These are phyloP conservation scores for Apiospora phragmitis DNA, from an alignment of 2,329 filamentous ascomycete genomes.

Conservation along the genomic window DNA sequence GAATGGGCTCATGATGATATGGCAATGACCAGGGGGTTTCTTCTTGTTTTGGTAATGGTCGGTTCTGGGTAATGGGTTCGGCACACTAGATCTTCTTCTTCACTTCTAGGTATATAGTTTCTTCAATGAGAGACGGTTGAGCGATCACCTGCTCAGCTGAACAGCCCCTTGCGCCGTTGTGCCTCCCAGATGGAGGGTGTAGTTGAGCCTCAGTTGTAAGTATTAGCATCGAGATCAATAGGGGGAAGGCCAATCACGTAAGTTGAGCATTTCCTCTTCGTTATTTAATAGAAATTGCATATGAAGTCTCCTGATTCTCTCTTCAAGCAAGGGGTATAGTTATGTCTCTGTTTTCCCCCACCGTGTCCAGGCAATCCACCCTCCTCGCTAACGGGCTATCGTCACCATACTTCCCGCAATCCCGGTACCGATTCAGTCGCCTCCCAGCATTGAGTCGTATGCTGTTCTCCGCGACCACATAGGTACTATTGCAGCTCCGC, in stretches of 20 bases:
- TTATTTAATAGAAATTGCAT: not conserved
- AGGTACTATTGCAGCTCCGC: slow-evolving; percentile 3
- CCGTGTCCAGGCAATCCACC: not conserved
- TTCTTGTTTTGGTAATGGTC: not conserved
- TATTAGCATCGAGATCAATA: not conserved
- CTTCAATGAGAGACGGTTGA: not conserved
- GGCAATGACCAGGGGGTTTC: not conserved
- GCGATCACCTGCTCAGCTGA: not conserved
- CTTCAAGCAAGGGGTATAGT: not conserved
- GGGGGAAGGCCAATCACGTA: not conserved
- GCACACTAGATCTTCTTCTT: not conserved
- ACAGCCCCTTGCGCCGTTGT: no score
- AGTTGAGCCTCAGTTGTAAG: no score
- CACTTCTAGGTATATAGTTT: not conserved
- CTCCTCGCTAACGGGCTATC: not conserved
- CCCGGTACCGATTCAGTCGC: not conserved
- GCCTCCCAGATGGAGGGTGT: not conserved
- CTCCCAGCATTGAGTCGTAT: not conserved
- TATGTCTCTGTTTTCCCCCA: not conserved
- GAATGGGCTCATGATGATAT: not conserved
- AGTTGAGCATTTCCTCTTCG: not conserved
- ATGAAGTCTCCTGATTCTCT: not conserved
- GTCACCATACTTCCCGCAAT: not conserved
- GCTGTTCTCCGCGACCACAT: not conserved
- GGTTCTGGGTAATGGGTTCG: not conserved